Conservation (phyloP, 257 asterid species). For the Knoxia roxburghii region DNA sequence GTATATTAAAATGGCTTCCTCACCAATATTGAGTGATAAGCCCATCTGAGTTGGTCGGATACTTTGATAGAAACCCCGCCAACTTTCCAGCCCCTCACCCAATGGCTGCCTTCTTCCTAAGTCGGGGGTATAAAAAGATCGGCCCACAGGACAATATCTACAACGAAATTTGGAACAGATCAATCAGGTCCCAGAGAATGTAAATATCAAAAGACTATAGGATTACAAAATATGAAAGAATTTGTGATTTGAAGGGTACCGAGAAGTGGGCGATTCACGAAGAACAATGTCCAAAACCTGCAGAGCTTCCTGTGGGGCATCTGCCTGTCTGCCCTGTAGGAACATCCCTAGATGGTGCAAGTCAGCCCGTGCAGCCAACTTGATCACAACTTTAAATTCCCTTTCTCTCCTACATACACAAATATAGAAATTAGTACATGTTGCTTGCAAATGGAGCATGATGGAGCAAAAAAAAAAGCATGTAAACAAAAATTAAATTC, state of each 20-base stretch:
- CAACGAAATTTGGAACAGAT: conserved; percentile 9
- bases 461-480: background rate
- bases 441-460: background rate
- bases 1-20: background rate
- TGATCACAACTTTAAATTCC: conserved; percentile 76
- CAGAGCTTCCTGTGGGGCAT: conserved; percentile 95
- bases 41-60: conserved; percentile 99
- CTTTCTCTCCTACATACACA: conserved; percentile 62
- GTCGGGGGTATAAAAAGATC: conserved; percentile 80
- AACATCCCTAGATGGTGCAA: conserved; percentile 91
- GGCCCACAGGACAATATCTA: conserved; percentile 73
- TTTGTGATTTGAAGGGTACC: conserved; percentile 24
- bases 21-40: conserved; percentile 83
- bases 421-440: background rate
- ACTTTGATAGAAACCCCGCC: conserved; percentile 98
- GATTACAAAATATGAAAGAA: background rate
- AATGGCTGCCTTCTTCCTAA: conserved; percentile 76
- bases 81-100: conserved; percentile 93
- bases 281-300: conserved; percentile 93
- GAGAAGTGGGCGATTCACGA: conserved; percentile 76
- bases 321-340: conserved; percentile 81
- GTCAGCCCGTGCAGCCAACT: conserved; percentile 89
- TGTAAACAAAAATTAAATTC: background rate
- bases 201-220: background rate
- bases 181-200: background rate